Base-by-base conservation (phyloP, 1,284 basidiomycete genomes). In the Fomes fomentarius region DNA sequence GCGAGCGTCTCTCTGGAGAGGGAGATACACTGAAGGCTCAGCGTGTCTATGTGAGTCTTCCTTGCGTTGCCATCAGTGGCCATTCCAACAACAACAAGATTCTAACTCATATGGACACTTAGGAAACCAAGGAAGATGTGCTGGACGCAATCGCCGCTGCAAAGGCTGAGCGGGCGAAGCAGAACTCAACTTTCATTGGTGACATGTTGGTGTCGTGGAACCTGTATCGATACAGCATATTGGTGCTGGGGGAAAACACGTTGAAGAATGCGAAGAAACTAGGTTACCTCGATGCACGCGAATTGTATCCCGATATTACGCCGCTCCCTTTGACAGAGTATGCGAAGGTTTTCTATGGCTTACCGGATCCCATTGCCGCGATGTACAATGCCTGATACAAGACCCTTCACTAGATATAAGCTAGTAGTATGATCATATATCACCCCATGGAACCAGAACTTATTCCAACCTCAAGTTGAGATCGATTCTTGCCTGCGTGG, bases 201-300 rank as follows among this genome's bases (percentile, higher is more conserved):
- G 9, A 40, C 19, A 26, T 15, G 8, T 12, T 14, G 22, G 2
- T 41, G 21, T 6, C 24, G 12, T n/a, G 22, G 33, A 24, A 19
- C 12, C 15, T 37, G 40, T 40, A 52, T 19, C 10, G 39, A 35
- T 11, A 35, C 40, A 56, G 47, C 31, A 33, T 63, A 15, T 49
- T 41, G 34, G 40, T 59, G 24, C 47, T 53, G 6, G 59, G 56
- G 8, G 59, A 63, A 31, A 59, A 63, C 46, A 56, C 59, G 17
- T 21, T 63, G 7, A 50, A 54, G 33, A 57, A 56, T 25, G 61
- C 60, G 6, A 58, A 51, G 41, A 28, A 46, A 5, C 24, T 40
- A 4, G 61, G 61, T 11, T 47, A 50, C 2, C 31, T 63, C 2
- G 56, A 61, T 51, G 52, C 53, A 12, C 42, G 52, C 19, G 44